A percentile compares a stretch with the other conserved stretches of the same genome.
phyloP scores from a whole-genome alignment of 257 asterid genomes.

The Solanum chilense region DNA sequence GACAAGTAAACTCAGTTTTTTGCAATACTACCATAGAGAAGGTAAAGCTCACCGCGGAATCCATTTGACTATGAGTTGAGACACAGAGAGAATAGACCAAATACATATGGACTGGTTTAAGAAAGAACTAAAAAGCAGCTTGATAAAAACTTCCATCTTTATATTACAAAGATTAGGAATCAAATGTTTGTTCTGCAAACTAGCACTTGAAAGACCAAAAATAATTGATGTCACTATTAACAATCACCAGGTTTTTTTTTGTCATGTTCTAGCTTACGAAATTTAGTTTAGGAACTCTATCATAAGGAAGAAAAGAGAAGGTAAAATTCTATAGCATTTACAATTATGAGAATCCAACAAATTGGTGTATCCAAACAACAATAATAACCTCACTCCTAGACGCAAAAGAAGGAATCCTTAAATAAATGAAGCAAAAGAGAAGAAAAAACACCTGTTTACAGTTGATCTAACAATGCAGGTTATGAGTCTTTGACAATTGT shows the following conservation, averaged over 20 bases:
- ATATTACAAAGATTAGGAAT: neutral
- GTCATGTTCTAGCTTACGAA: neutral
- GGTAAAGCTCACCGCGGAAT: neutral
- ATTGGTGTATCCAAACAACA: neutral
- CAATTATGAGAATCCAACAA: conserved; percentile 4
- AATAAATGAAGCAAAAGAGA: neutral
- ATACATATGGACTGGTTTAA: neutral
- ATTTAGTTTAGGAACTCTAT: neutral
- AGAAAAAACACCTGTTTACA: conserved; percentile 1
- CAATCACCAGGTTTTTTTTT: neutral
- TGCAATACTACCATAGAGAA: neutral
- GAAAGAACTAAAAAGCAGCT: neutral
- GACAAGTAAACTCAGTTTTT: neutral
- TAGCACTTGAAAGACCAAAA: neutral
- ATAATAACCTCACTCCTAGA: neutral
- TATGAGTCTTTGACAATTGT: neutral
- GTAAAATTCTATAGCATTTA: conserved; percentile 8
- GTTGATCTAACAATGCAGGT: neutral
- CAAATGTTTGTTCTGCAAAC: neutral
- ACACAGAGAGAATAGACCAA: neutral
- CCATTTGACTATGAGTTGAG: neutral
- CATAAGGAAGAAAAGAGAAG: neutral
- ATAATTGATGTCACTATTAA: neutral
- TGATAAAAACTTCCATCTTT: neutral
- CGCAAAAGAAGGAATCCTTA: neutral